These are phyloP conservation scores for Lachnellula subtilissima DNA, from an alignment of 2,329 filamentous ascomycete genomes.

Conservation along the genomic window DNA sequence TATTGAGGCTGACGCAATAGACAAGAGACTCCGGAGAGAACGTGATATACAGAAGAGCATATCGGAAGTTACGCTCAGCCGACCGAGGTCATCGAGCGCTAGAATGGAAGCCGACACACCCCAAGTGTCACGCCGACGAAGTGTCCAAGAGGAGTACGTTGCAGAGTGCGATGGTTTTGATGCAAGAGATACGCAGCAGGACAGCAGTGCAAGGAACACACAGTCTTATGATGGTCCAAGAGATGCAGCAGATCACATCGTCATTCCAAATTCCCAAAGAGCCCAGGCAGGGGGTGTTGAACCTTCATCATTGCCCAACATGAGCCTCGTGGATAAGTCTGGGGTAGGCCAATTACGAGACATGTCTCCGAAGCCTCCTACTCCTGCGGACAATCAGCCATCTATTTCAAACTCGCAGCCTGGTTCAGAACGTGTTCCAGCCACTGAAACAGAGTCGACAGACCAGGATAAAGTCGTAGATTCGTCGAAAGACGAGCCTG, in stretches of 20 bases:
- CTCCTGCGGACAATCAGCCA: too few species aligned
- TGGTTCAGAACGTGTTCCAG: constrained; percentile 1
- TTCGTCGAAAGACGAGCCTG: neutral
- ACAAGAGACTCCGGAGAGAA: constrained; percentile 6
- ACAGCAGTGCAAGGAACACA: neutral
- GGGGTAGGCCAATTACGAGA: neutral
- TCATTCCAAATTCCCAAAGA: constrained; percentile 27
- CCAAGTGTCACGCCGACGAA: constrained; percentile 15
- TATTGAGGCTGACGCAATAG: constrained; percentile 14
- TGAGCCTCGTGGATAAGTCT: neutral
- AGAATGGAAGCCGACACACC: constrained; percentile 1
- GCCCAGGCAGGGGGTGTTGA: neutral
- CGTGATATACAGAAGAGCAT: constrained; percentile 15
- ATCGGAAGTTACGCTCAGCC: constrained; percentile 5
- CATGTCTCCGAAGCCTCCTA: too few species aligned
- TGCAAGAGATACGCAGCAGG: constrained; percentile 23
- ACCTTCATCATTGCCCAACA: neutral
- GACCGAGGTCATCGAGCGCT: neutral
- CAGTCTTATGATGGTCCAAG: neutral
- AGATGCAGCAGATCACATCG: constrained; percentile 16
- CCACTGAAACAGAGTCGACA: neutral
- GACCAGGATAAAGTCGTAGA: neutral
- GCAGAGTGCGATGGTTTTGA: constrained; percentile 24
- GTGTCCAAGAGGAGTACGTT: constrained; percentile 24
- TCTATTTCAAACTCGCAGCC: neutral